Percentiles rank a stretch among this genome's conserved stretches.
Evolutionary conservation across 345 rosid genomes (phyloP).

Genomic region (Arabis hirsuta): DNA sequence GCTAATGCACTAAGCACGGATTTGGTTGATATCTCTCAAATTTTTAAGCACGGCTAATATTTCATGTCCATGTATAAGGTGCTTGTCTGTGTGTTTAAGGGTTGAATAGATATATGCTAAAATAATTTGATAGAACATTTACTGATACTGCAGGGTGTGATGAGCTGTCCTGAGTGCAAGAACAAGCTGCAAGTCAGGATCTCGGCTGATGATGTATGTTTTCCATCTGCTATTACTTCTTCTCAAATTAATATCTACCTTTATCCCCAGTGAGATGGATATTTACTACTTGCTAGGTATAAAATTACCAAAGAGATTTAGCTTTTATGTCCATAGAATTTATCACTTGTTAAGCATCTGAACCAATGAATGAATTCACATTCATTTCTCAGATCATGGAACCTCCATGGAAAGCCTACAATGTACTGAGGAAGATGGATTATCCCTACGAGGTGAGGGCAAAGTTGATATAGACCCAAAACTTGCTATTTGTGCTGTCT

Average conservation of each 20-base stretch:
- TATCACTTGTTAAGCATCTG: not conserved
- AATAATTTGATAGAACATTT: constrained; percentile 28
- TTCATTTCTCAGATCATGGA: constrained; percentile 75
- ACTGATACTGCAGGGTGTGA: constrained; percentile 69
- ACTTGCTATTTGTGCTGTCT: constrained; percentile 26
- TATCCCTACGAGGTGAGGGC: constrained; percentile 85
- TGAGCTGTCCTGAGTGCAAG: constrained; percentile 94
- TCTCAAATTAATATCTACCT: constrained; percentile 35
- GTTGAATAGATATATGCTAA: constrained; percentile 16
- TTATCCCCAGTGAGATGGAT: constrained; percentile 13
- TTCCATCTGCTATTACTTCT: constrained; percentile 25
- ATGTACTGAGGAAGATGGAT: constrained; percentile 84
- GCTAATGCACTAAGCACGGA: not conserved
- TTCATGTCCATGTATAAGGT: constrained; percentile 13
- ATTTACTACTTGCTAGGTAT: constrained; percentile 26
- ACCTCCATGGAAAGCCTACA: constrained; percentile 92
- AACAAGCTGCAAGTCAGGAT: constrained; percentile 79
- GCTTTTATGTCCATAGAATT: not conserved
- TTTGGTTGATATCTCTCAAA: constrained; percentile 23
- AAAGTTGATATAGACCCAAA: constrained; percentile 13
- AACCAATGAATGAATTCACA: constrained; percentile 16
- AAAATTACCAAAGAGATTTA: constrained; percentile 16
- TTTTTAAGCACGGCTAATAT: constrained; percentile 1
- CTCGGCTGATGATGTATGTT: constrained; percentile 94
- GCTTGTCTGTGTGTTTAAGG: constrained; percentile 6